A percentile compares a stretch with the other conserved stretches of the same genome.
Evolutionary conservation across 2,329 filamentous ascomycete species (phyloP).

Genomic region (Pezicula neosporulosa): DNA sequence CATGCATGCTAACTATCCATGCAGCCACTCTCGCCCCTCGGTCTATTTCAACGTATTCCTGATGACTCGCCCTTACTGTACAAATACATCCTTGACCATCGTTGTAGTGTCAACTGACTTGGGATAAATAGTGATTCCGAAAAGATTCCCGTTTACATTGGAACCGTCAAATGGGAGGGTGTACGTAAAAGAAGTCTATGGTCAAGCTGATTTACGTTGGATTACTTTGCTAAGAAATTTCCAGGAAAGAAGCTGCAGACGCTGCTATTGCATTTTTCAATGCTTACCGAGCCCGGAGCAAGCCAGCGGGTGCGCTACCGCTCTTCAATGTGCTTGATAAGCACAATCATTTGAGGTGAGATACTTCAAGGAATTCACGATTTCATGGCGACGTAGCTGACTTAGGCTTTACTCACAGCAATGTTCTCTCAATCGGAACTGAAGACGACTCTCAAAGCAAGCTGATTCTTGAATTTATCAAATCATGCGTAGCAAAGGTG

Average conservation of each 20-base stretch:
- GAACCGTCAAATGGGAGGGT: background rate
- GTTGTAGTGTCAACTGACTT: background rate
- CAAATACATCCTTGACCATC: background rate
- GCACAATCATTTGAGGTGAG: background rate
- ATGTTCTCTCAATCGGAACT: background rate
- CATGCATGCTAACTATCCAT: background rate
- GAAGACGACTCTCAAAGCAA: background rate
- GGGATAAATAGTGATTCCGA: background rate
- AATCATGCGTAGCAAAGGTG: background rate
- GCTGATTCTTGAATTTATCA: background rate
- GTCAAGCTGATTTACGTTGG: background rate
- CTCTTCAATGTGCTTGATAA: background rate
- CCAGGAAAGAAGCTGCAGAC: background rate
- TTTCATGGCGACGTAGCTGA: background rate
- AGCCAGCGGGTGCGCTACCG: background rate
- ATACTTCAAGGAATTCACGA: background rate
- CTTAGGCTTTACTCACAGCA: background rate
- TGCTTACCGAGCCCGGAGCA: background rate
- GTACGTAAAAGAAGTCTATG: background rate
- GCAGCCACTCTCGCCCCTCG: background rate
- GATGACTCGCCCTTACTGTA: constrained; percentile 1
- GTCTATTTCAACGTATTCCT: background rate
- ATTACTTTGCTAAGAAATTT: background rate
- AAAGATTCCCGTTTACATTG: background rate
- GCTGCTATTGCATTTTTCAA: background rate